phyloP scores from a whole-genome alignment of 345 rosid genomes.

The Corchorus olitorius region DNA sequence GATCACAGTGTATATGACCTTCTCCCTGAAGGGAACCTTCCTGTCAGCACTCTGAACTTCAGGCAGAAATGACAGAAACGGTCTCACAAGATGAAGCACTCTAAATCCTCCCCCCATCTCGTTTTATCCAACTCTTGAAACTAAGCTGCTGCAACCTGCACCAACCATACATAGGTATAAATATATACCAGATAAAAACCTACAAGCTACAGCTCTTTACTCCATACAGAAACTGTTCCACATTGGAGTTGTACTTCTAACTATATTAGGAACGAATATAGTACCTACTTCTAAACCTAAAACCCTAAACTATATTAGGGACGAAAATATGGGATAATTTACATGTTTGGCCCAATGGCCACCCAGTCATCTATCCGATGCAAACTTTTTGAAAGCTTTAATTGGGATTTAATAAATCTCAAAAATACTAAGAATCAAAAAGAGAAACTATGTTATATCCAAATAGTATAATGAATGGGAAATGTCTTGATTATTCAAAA shows the following conservation, averaged over 20 bases:
- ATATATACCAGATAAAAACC: not conserved
- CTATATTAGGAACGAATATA: not conserved
- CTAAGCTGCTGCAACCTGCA: not conserved
- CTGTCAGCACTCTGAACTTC: constrained; percentile 45
- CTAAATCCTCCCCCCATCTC: constrained; percentile 73
- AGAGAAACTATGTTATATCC: not conserved
- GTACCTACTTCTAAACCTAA: no score
- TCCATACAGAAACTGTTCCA: not conserved
- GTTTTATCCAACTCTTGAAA: not conserved
- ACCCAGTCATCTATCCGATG: not conserved
- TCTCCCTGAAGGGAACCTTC: constrained; percentile 42
- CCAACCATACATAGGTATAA: not conserved
- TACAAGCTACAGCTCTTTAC: not conserved
- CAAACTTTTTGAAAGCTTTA: not conserved
- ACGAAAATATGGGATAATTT: not conserved
- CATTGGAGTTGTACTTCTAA: not conserved
- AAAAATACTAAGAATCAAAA: not conserved
- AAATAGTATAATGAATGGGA: no score
- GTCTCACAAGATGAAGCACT: constrained; percentile 42
- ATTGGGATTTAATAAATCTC: not conserved
- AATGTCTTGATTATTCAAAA: no score
- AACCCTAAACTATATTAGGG: not conserved
- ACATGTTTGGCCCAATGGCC: not conserved
- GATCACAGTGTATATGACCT: constrained; percentile 61
- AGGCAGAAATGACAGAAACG: constrained; percentile 39